Evolutionary conservation across 495 filamentous ascomycete genomes (phyloP).

Genomic region (Monascus purpureus): DNA sequence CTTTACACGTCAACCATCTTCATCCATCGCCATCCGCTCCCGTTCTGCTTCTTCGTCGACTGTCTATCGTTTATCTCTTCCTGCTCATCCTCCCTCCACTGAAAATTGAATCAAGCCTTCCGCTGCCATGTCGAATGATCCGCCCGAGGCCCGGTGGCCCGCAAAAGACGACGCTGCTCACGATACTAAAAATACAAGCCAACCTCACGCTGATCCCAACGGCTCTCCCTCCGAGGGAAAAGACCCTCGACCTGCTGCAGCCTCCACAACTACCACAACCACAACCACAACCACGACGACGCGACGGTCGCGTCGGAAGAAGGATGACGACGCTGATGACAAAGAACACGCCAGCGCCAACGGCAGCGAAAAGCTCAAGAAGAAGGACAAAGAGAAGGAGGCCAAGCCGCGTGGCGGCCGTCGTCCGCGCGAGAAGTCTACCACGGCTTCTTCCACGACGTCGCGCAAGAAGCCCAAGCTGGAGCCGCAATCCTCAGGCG

Average conservation of each 20-base stretch:
- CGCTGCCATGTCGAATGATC: background rate
- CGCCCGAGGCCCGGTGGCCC: background rate
- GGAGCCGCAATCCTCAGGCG: conserved; percentile 9
- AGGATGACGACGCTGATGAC: background rate
- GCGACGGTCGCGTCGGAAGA: conserved; percentile 1
- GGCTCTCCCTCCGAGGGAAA: no score
- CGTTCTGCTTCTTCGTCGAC: no score
- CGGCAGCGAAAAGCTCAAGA: background rate
- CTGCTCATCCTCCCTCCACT: no score
- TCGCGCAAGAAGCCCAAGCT: conserved; percentile 35
- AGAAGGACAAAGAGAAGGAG: conserved; percentile 5
- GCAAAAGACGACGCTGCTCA: no score
- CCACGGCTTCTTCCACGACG: conserved; percentile 9
- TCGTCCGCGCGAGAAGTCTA: conserved; percentile 27
- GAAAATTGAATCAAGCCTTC: background rate
- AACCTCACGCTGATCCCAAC: no score
- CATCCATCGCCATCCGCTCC: no score
- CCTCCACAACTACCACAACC: background rate
- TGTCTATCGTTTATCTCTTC: no score
- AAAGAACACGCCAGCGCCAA: background rate
- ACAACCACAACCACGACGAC: background rate
- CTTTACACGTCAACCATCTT: no score
- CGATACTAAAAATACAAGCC: no score
- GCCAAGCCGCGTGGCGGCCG: conserved; percentile 20
- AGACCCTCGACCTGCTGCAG: background rate